These are phyloP conservation scores for Gilbertella persicaria DNA, from an alignment of 371 early-diverging fungal genomes.

Conservation along the genomic window DNA sequence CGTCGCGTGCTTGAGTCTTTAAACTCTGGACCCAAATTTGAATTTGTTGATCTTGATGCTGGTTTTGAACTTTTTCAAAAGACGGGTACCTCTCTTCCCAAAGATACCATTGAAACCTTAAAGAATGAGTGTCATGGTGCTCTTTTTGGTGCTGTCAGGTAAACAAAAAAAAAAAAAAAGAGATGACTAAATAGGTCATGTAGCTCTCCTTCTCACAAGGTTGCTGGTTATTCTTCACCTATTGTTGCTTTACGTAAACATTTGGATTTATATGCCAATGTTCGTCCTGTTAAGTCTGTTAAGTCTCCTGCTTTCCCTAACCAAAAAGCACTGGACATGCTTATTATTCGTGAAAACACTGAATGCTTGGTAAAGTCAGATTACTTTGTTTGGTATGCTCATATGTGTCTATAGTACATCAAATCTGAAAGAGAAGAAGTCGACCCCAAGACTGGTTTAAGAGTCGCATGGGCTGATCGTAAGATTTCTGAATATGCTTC, in stretches of 20 bases:
- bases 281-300: constrained; percentile 83
- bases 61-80: constrained; percentile 94
- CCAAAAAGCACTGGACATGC: constrained; percentile 84
- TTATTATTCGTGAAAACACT: constrained; percentile 96
- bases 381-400: neutral
- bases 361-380: constrained; percentile 84
- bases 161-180: constrained; percentile 7
- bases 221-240: constrained; percentile 94
- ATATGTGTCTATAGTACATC: constrained; percentile 63
- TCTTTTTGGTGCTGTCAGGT: constrained; percentile 96
- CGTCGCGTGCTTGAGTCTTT: constrained; percentile 81
- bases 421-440: constrained; percentile 78
- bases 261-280: constrained; percentile 93
- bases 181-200: neutral
- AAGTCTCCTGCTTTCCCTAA: constrained; percentile 59
- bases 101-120: constrained; percentile 78
- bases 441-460: constrained; percentile 63
- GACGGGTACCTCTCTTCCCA: constrained; percentile 88
- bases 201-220: constrained; percentile 96
- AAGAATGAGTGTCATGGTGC: constrained; percentile 87
- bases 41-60: constrained; percentile 84
- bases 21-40: constrained; percentile 61
- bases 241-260: constrained; percentile 92
- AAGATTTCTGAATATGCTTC: constrained; percentile 88
- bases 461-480: constrained; percentile 85